phyloP scores from a whole-genome alignment of 768 basidiomycete species.

The Collybia sordida region DNA sequence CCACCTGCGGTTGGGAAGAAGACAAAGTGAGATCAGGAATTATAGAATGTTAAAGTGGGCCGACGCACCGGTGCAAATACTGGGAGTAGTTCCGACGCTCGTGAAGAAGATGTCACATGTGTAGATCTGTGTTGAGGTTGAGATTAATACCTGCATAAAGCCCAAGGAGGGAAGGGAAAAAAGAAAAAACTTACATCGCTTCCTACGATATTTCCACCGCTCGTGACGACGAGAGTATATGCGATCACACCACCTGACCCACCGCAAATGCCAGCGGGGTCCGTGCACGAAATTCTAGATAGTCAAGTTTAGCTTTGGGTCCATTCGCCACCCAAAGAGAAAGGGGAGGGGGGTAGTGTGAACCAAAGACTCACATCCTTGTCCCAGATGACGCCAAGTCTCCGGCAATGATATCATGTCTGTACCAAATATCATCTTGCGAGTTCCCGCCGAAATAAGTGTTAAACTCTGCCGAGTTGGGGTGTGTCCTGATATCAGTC shows the following conservation, averaged over 20 bases:
- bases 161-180: not conserved
- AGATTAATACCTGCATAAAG: not conserved
- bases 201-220: not conserved
- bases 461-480: too few species aligned
- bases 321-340: too few species aligned
- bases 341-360: too few species aligned
- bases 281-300: conserved; percentile 8
- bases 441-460: too few species aligned
- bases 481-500: too few species aligned
- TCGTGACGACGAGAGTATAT: conserved; percentile 4
- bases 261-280: conserved; percentile 3
- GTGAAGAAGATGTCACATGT: conserved; percentile 10
- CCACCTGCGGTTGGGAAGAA: not conserved
- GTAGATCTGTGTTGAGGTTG: not conserved
- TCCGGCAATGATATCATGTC: too few species aligned
- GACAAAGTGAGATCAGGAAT: too few species aligned
- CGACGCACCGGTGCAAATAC: conserved; percentile 6
- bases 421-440: too few species aligned
- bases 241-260: conserved; percentile 6
- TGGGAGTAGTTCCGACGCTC: not conserved
- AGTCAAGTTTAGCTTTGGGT: too few species aligned
- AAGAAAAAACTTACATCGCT: not conserved
- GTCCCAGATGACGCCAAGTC: too few species aligned
- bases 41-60: not conserved
- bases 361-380: too few species aligned